Base-by-base conservation (phyloP, 2,329 filamentous ascomycete species). In the Calonectria crousiana region DNA sequence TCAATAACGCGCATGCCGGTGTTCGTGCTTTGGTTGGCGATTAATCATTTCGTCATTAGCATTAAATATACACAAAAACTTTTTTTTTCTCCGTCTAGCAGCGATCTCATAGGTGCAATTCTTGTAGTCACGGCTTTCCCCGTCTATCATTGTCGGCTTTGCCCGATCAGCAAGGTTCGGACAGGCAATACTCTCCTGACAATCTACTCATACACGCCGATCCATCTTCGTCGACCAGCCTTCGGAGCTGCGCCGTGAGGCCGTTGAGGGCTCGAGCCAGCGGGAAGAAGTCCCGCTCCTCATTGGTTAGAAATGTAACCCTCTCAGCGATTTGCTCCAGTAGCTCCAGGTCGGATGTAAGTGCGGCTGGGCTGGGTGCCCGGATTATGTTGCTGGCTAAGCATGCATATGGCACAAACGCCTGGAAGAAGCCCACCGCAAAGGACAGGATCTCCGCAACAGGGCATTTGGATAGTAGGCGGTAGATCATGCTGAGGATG, bases 341-440 rank as follows among this genome's bases (percentile, higher is more conserved):
- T 5, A 73, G 49, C 41, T 66, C 67, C 34, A 69, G 8, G 51
- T 73, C 71, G 5, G 47, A 16, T 20, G 41, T 11, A 20, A 69
- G 41, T 1, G 11, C 51, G 6, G 41, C 26, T 6, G 67, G 71
- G 9, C 47, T 58, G 11, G 47, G 13, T 20, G 71, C 69, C 16
- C 18, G 66, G 11, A 69, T 23, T 10, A 73, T 65, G 41, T 73
- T 65, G 49, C 51, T 51, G 18, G 71, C 67, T 28, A 73, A 30
- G 23, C 52, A 73, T 6, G 49, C 58, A 30, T 73, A 73, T 13
- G 71, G 66, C 32, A 73, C 58, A 23, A 69, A 69, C 10, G 67
- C 58, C 49, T 67, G 71, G 49, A 73, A 73, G 49, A 66, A 70
- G 13, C 71, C 67, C 6, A 73, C 49, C 4, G 66, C 41, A 28